These are phyloP conservation scores for Pelargonium australe DNA, from an alignment of 441 rosid genomes.

Conservation along the genomic window DNA sequence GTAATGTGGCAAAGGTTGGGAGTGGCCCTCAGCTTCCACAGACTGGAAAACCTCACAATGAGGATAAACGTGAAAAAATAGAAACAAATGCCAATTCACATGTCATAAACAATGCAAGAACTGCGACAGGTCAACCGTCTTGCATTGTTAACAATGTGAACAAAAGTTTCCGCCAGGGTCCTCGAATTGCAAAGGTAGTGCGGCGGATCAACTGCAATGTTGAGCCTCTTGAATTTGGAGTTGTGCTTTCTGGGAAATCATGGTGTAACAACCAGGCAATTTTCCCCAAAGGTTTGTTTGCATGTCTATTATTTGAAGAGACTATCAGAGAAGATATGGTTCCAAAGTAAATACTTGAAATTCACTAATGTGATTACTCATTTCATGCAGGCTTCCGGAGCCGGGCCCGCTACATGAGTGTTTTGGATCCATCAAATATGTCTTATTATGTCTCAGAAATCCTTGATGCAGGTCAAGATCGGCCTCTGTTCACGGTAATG, in stretches of 20 bases:
- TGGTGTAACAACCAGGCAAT: conserved; percentile 90
- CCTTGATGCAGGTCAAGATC: conserved; percentile 61
- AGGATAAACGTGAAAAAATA: conserved; percentile 37
- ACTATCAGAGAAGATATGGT: neutral
- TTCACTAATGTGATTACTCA: conserved; percentile 22
- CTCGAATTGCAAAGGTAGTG: conserved; percentile 97
- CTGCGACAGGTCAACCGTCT: conserved; percentile 43
- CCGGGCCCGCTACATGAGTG: conserved; percentile 70
- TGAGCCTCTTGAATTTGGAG: conserved; percentile 75
- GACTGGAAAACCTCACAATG: conserved; percentile 32
- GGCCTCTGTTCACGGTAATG: conserved; percentile 89
- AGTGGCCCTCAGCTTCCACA: conserved; percentile 23
- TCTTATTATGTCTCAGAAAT: conserved; percentile 86
- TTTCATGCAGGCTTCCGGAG: conserved; percentile 83
- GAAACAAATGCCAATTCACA: conserved; percentile 35
- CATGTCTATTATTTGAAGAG: conserved; percentile 2
- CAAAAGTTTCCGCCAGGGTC: conserved; percentile 78
- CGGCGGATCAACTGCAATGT: conserved; percentile 94
- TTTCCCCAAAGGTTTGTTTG: conserved; percentile 75
- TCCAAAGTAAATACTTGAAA: neutral
- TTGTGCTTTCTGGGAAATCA: conserved; percentile 68
- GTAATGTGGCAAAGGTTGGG: conserved; percentile 25
- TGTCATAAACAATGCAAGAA: conserved; percentile 36
- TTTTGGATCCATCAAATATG: conserved; percentile 75
- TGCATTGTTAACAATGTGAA: conserved; percentile 71